A percentile compares a stretch with the other conserved stretches of the same genome.
phyloP scores from a whole-genome alignment of 2,329 filamentous ascomycete genomes.

The Volutella citrinella region DNA sequence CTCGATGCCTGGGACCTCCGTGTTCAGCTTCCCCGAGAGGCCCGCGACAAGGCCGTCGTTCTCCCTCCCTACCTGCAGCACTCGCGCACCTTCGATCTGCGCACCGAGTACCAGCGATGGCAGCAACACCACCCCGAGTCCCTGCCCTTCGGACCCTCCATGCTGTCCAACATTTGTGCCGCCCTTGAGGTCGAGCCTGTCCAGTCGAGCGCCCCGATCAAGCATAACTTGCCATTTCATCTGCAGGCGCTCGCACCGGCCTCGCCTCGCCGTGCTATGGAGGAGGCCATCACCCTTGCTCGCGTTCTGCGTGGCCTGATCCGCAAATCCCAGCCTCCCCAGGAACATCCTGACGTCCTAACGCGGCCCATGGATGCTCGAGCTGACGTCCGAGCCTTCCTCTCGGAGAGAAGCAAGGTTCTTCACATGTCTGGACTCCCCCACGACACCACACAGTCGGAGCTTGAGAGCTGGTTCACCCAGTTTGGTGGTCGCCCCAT shows the following conservation, averaged over 20 bases:
- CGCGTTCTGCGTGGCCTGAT: constrained; percentile 90
- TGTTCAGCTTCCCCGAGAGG: constrained; percentile 94
- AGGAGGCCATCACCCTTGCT: constrained; percentile 92
- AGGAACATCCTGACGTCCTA: constrained; percentile 92
- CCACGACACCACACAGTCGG: constrained; percentile 97
- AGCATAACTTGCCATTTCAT: constrained; percentile 97
- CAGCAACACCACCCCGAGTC: constrained; percentile 98
- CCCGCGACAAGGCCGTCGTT: constrained; percentile 96
- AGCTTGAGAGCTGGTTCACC: constrained; percentile 99
- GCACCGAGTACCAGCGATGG: constrained; percentile 97
- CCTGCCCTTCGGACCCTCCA: constrained; percentile 91
- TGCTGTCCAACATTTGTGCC: constrained; percentile 95
- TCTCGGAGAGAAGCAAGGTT: constrained; percentile 95
- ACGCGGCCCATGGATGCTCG: constrained; percentile 95
- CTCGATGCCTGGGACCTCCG: constrained; percentile 98
- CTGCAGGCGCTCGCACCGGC: constrained; percentile 93
- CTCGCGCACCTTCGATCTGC: constrained; percentile 93
- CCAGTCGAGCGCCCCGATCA: constrained; percentile 95
- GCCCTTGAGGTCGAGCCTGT: constrained; percentile 97
- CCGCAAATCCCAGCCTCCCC: constrained; percentile 89
- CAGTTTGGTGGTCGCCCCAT: constrained; percentile 97
- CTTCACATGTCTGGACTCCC: constrained; percentile 96
- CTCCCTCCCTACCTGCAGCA: constrained; percentile 96
- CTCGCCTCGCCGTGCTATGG: constrained; percentile 93
- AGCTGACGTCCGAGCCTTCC: constrained; percentile 92